Evolutionary conservation across 331 rosid species (phyloP).

Genomic region (Dryas integrifolia): DNA sequence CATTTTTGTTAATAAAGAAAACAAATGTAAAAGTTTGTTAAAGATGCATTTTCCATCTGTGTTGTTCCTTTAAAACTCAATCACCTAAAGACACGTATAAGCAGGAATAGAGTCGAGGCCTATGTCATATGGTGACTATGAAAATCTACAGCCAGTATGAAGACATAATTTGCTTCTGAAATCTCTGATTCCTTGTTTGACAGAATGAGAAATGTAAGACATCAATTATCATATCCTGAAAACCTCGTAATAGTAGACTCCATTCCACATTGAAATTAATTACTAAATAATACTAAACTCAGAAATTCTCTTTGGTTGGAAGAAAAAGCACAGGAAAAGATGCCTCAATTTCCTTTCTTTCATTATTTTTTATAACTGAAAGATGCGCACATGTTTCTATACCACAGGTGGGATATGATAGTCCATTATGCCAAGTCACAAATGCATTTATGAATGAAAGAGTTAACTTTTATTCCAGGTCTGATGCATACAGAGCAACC

Average conservation of each 20-base stretch:
- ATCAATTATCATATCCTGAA: not conserved
- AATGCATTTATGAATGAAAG: not conserved
- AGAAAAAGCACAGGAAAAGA: not conserved
- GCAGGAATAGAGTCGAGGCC: not conserved
- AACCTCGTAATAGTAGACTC: not conserved
- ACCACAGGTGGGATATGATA: not conserved
- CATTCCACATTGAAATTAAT: not conserved
- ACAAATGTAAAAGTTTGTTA: not conserved
- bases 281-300: conserved; percentile 2
- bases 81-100: not conserved
- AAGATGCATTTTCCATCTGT: not conserved
- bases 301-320: not conserved
- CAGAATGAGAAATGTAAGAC: not conserved
- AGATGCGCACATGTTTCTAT: not conserved
- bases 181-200: not conserved
- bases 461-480: not conserved
- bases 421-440: not conserved
- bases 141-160: not conserved
- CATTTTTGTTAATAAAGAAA: not conserved
- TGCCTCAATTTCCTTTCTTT: not conserved
- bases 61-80: not conserved
- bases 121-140: not conserved
- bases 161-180: not conserved
- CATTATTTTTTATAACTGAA: not conserved
- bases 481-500: not conserved